Conservation (phyloP, 2,329 filamentous ascomycete species). For the Metarhizium robertsii region DNA sequence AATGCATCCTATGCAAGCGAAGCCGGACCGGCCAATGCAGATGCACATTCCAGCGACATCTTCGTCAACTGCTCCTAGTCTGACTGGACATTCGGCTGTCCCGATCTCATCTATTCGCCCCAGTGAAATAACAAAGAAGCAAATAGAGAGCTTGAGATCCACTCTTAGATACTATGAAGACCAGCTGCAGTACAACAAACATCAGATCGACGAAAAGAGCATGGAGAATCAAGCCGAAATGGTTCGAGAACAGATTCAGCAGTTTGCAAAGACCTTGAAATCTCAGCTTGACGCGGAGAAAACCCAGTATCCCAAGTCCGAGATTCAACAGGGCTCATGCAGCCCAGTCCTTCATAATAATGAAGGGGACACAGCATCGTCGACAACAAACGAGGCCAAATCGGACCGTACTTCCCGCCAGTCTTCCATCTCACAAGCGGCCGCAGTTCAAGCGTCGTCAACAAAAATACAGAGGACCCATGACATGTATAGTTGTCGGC, state of each 20-base stretch:
- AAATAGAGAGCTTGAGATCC: slow-evolving; percentile 41
- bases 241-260: slow-evolving; percentile 35
- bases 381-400: slow-evolving; percentile 9
- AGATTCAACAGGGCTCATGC: slow-evolving; percentile 15
- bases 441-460: slow-evolving; percentile 5
- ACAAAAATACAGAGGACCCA: slow-evolving; percentile 6
- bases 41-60: slow-evolving; percentile 9
- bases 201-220: slow-evolving; percentile 50
- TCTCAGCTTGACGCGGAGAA: slow-evolving; percentile 37
- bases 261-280: slow-evolving; percentile 39
- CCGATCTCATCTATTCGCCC: slow-evolving; percentile 50
- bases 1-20: slow-evolving; percentile 12
- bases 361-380: slow-evolving; percentile 6
- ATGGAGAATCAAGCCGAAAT: slow-evolving; percentile 34
- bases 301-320: slow-evolving; percentile 28
- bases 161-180: slow-evolving; percentile 48
- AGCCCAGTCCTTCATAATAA: slow-evolving; percentile 11
- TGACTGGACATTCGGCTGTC: slow-evolving; percentile 19
- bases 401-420: slow-evolving; percentile 7
- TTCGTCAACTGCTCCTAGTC: slow-evolving; percentile 9
- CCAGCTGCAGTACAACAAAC: slow-evolving; percentile 51
- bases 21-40: slow-evolving; percentile 9
- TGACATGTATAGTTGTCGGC: slow-evolving; percentile 10
- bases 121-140: slow-evolving; percentile 52
- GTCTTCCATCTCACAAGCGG: slow-evolving; percentile 9